A percentile compares a stretch with the other conserved stretches of the same genome.
Evolutionary conservation across 169 alveolate species (phyloP).

Genomic region (Babesia divergens): DNA sequence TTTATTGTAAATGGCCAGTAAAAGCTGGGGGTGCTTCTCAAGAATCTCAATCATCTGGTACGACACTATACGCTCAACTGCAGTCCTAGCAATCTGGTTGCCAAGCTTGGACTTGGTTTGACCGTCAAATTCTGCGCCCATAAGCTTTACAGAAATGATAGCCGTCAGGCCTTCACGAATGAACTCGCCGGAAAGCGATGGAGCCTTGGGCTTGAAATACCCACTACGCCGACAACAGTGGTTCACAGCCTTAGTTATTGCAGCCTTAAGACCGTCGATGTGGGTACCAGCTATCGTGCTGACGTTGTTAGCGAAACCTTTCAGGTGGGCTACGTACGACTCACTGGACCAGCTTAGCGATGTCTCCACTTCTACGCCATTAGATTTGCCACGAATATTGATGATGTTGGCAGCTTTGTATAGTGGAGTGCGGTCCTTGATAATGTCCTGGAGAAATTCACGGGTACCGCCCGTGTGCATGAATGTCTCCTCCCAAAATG

Average conservation of each 20-base stretch:
- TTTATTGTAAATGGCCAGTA: conserved; percentile 68
- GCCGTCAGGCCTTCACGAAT: conserved; percentile 79
- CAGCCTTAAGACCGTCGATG: conserved; percentile 76
- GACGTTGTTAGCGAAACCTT: conserved; percentile 77
- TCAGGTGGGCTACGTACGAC: conserved; percentile 63
- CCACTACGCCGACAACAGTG: conserved; percentile 50
- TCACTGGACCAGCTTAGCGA: conserved; percentile 66
- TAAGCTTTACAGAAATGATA: conserved; percentile 71
- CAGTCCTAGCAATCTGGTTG: conserved; percentile 64
- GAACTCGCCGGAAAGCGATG: conserved; percentile 69
- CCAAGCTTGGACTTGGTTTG: conserved; percentile 83
- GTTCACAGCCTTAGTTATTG: conserved; percentile 73
- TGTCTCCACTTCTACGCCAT: conserved; percentile 48
- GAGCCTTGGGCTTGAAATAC: conserved; percentile 49
- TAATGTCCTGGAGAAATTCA: conserved; percentile 57
- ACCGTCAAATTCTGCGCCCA: conserved; percentile 83
- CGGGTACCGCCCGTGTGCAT: conserved; percentile 56
- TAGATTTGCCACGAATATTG: conserved; percentile 48
- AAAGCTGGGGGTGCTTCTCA: conserved; percentile 72
- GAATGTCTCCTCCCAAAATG: conserved; percentile 43
- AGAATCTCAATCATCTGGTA: conserved; percentile 69
- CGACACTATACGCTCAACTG: conserved; percentile 68
- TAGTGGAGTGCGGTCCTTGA: conserved; percentile 52
- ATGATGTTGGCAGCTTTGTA: conserved; percentile 48
- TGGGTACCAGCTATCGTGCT: conserved; percentile 81